These are phyloP conservation scores for Eimeria acervulina DNA, from an alignment of 169 alveolate species.

Conservation along the genomic window DNA sequence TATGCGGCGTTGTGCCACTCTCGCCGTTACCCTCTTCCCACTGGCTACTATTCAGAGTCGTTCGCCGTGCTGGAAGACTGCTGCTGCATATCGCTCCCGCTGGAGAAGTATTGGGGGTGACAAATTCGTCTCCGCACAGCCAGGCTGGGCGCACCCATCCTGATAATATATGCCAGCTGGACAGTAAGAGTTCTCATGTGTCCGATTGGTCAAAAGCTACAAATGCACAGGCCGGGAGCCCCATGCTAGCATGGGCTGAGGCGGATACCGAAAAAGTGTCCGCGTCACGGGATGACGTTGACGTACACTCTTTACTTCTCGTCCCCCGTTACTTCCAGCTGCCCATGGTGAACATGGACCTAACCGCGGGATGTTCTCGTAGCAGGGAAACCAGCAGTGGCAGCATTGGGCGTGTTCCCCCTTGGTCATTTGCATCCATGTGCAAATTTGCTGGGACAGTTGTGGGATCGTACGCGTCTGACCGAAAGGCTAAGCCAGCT, in stretches of 20 bases:
- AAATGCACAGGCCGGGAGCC: not conserved
- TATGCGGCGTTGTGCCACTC: conserved; percentile 50
- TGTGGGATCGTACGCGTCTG: conserved; percentile 57
- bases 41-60: conserved; percentile 44
- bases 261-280: conserved; percentile 21
- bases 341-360: conserved; percentile 24
- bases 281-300: conserved; percentile 32
- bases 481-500: not conserved
- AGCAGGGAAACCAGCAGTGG: conserved; percentile 22
- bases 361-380: conserved; percentile 49
- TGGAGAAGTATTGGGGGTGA: conserved; percentile 9
- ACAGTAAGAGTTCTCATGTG: not conserved
- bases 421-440: conserved; percentile 61
- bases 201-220: not conserved
- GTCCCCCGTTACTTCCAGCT: conserved; percentile 63
- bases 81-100: conserved; percentile 65
- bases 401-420: conserved; percentile 36
- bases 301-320: not conserved
- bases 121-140: not conserved
- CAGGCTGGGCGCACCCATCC: not conserved
- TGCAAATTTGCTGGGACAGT: conserved; percentile 18
- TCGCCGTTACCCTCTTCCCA: conserved; percentile 30
- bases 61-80: conserved; percentile 53
- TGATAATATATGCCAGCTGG: not conserved
- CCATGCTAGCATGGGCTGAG: conserved; percentile 13